Evolutionary conservation across 441 rosid genomes (phyloP), one percentile per base, ranked within the genome.

Genomic region (Euphorbia schlechtendalii): DNA sequence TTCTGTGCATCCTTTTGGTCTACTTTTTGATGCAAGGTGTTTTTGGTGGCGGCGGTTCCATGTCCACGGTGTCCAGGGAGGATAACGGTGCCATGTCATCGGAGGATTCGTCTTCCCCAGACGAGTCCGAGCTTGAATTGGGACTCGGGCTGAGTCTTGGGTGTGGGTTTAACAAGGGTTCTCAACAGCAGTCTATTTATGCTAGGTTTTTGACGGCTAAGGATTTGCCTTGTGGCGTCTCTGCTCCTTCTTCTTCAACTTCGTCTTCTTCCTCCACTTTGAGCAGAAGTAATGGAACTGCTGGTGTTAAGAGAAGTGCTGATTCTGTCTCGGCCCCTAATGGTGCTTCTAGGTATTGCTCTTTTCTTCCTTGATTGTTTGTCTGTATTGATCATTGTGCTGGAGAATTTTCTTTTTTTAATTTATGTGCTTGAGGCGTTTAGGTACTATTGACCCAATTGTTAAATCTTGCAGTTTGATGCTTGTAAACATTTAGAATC

Each of bases 141-240:
- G 89, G 84, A 59, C 91, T 90, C 38, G 88, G 82, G 17, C 69
- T 91, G 81, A 80, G 86, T 69, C 81, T 91, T n/a, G 85, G 83
- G 30, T 75, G 73, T 56, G 66, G 76, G 40, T 73, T 76, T 48
- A 15, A 12, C 17, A 74, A 71, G 68, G 63, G 28, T 30, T 79
- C n/a, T n/a, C n/a, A n/a, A n/a, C n/a, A n/a, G n/a, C n/a, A n/a
- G n/a, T n/a, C n/a, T n/a, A n/a, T n/a, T 41, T 80, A 74, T 70
- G 76, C 78, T 18, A 77, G 83, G 71, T 77, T 84, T 69, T 66
- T 85, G 62, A 78, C 85, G 12, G 92, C 82, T 62, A 78, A 76
- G 71, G 86, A 84, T 74, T 76, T 85, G 51, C 77, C 80, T 69
- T 83, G 84, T 58, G 49, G 45, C 57, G 66, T 46, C 17, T 66